These are phyloP conservation scores for Epichloe hybrida DNA, from an alignment of 2,329 filamentous ascomycete genomes.

Conservation along the genomic window DNA sequence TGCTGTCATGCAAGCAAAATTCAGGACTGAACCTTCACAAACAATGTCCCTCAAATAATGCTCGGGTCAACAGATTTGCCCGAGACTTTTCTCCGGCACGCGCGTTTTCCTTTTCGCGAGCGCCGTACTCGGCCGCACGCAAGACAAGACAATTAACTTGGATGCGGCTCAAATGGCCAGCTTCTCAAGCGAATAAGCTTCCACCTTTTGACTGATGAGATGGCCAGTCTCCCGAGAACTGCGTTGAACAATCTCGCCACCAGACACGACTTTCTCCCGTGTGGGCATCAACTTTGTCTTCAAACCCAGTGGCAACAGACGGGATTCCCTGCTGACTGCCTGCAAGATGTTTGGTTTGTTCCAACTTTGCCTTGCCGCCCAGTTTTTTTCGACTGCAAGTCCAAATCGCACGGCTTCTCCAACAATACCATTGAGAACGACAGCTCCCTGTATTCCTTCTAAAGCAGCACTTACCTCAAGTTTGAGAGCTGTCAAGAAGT, in stretches of 20 bases:
- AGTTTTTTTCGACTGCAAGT: slow-evolving; percentile 23
- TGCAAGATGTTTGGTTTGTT: slow-evolving; percentile 30
- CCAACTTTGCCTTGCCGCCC: slow-evolving; percentile 14
- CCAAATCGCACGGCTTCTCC: slow-evolving; percentile 53
- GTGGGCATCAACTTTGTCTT: slow-evolving; percentile 42
- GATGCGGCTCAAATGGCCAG: slow-evolving; percentile 44
- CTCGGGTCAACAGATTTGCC: neutral
- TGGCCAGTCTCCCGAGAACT: slow-evolving; percentile 62
- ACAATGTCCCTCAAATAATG: no score
- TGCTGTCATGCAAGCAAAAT: neutral
- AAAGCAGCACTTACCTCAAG: slow-evolving; percentile 58
- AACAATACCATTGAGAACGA: slow-evolving; percentile 49
- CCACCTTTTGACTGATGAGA: slow-evolving; percentile 65
- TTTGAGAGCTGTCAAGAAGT: slow-evolving; percentile 52
- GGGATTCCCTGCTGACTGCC: slow-evolving; percentile 30
- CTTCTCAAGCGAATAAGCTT: slow-evolving; percentile 71
- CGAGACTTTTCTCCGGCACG: neutral
- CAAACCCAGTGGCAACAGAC: slow-evolving; percentile 58
- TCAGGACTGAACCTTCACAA: no score
- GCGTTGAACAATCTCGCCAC: slow-evolving; percentile 57
- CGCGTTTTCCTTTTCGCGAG: neutral
- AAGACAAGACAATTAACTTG: neutral
- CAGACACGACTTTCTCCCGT: slow-evolving; percentile 46
- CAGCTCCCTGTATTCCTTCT: slow-evolving; percentile 57
- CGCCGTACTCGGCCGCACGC: neutral